These are phyloP conservation scores for Artemisia argyi DNA, from an alignment of 129 eudicot genomes.

Conservation along the genomic window DNA sequence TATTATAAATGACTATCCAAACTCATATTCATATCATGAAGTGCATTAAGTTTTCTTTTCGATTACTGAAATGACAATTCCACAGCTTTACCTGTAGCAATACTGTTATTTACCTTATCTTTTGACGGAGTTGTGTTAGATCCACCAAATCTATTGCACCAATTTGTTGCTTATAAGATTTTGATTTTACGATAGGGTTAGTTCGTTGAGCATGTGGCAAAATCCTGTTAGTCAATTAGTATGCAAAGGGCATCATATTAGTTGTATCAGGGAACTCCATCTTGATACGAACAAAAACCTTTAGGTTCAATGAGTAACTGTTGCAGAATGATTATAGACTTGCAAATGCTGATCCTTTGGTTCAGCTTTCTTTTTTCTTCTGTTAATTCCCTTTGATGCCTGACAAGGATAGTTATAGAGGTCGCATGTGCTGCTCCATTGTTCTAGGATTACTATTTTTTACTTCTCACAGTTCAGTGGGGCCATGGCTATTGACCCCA, in stretches of 20 bases:
- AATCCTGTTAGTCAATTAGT: not conserved
- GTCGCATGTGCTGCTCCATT: not conserved
- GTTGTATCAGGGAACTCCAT: not conserved
- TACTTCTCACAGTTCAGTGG: conserved; percentile 6
- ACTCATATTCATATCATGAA: not conserved
- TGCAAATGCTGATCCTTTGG: not conserved
- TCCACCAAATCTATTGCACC: not conserved
- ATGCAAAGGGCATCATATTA: not conserved
- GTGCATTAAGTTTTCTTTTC: not conserved
- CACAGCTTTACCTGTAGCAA: not conserved
- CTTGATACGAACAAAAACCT: not conserved
- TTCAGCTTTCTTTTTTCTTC: not conserved
- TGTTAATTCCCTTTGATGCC: not conserved
- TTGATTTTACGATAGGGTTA: not conserved
- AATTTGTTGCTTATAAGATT: not conserved
- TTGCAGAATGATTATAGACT: not conserved
- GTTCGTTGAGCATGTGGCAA: not conserved
- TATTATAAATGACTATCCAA: not conserved
- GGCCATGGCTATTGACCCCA: not conserved
- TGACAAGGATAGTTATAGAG: not conserved
- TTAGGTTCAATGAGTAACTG: not conserved
- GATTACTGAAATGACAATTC: not conserved
- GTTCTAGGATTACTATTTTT: not conserved
- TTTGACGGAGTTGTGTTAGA: not conserved
- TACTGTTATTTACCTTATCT: conserved; percentile 4